Percentiles rank a stretch among this genome's conserved stretches.
Evolutionary conservation across 306 rosid species (phyloP).

Genomic region (Cucumis sativus): Cucumber_9930_V3 NC_026655.2:20179001-20179500

Average conservation of each 20-base stretch:
- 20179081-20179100: not conserved
- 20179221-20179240: conserved; percentile 95
- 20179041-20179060: not conserved
- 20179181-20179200: not conserved
- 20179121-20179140: not conserved
- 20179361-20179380: not conserved
- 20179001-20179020: not conserved
- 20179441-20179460: not conserved
- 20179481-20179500: not conserved
- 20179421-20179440: not conserved
- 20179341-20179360: not conserved
- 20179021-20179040: not conserved
- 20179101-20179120: not conserved
- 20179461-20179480: not conserved
- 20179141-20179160: not conserved
- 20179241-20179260: conserved; percentile 43
- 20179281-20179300: conserved; percentile 63
- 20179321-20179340: not conserved
- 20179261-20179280: conserved; percentile 60
- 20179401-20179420: not conserved
- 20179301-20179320: conserved; percentile 37
- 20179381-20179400: not conserved
- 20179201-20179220: conserved; percentile 54
- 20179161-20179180: not conserved
- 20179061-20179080: not conserved